Percentiles rank a stretch among this genome's conserved stretches.
These are phyloP conservation scores for Pestalotiopsis sp. DNA, from an alignment of 2,329 filamentous ascomycete genomes.

Conservation along the genomic window DNA sequence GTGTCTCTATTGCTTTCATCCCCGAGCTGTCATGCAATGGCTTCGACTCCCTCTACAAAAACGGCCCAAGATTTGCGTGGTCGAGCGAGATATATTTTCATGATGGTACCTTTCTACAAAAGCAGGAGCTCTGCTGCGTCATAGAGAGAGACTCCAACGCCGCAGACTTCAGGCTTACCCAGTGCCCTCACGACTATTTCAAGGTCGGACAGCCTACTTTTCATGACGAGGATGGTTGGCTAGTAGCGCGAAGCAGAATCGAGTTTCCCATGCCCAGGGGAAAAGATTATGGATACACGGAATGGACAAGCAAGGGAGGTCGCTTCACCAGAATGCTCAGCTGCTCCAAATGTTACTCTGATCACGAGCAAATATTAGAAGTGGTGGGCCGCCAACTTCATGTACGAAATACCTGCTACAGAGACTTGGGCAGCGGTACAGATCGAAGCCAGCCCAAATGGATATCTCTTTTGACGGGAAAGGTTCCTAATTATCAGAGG, in stretches of 20 bases:
- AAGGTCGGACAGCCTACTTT: background rate
- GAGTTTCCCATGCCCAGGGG: background rate
- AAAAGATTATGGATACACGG: background rate
- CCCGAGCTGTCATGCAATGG: conserved; percentile 1
- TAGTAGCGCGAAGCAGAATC: background rate
- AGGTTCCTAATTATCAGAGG: no score
- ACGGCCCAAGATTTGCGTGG: background rate
- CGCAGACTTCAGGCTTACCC: background rate
- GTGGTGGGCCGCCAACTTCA: background rate
- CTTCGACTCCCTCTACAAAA: background rate
- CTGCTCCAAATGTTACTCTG: background rate
- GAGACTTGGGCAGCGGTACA: background rate
- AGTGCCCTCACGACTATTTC: background rate
- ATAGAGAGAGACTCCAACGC: background rate
- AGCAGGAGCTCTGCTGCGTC: background rate
- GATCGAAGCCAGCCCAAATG: background rate
- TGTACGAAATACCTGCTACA: background rate
- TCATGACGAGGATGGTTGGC: background rate
- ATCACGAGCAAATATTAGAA: background rate
- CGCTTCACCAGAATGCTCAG: background rate
- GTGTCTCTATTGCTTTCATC: background rate
- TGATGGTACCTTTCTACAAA: background rate
- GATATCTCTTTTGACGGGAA: background rate
- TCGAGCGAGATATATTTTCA: background rate
- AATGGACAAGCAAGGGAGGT: background rate